A percentile compares a stretch with the other conserved stretches of the same genome.
phyloP scores from a whole-genome alignment of 148 eudicot species.

The Dysphania ambrosioides region DNA sequence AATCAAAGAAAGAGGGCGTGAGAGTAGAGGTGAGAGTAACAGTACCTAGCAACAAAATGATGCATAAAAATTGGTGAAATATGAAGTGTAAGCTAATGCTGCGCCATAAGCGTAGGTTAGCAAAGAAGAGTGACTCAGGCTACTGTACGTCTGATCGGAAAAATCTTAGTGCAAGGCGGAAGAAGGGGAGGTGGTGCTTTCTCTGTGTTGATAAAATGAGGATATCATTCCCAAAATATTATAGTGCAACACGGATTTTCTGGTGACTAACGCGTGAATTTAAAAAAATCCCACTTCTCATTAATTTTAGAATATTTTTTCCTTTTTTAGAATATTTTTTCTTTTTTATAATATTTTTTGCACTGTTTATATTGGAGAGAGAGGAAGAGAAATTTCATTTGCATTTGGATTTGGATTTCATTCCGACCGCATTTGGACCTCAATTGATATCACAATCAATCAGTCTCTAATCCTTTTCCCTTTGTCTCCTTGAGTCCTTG shows the following conservation, averaged over 20 bases:
- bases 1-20: background rate
- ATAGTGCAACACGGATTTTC: slow-evolving; percentile 51
- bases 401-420: slow-evolving; percentile 77
- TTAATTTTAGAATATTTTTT: too few species aligned
- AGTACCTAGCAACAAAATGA: slow-evolving; percentile 26
- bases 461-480: slow-evolving; percentile 12
- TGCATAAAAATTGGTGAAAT: slow-evolving; percentile 11
- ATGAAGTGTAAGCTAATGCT: background rate
- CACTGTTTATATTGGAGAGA: background rate
- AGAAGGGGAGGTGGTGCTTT: too few species aligned
- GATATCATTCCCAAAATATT: slow-evolving; percentile 11
- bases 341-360: slow-evolving; percentile 19
- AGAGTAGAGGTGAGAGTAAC: background rate
- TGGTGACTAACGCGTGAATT: slow-evolving; percentile 71
- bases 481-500: slow-evolving; percentile 43
- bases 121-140: slow-evolving; percentile 11
- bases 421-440: slow-evolving; percentile 80
- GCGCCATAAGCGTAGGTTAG: slow-evolving; percentile 13
- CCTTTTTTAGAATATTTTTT: slow-evolving; percentile 15
- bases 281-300: slow-evolving; percentile 25
- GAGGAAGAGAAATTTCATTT: slow-evolving; percentile 22
- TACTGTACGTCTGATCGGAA: slow-evolving; percentile 13
- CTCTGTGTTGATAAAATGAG: too few species aligned
- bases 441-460: slow-evolving; percentile 21
- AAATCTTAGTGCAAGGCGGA: background rate